Evolutionary conservation across 2,329 filamentous ascomycete genomes (phyloP).

Genomic region (Gyromitra esculenta): DNA sequence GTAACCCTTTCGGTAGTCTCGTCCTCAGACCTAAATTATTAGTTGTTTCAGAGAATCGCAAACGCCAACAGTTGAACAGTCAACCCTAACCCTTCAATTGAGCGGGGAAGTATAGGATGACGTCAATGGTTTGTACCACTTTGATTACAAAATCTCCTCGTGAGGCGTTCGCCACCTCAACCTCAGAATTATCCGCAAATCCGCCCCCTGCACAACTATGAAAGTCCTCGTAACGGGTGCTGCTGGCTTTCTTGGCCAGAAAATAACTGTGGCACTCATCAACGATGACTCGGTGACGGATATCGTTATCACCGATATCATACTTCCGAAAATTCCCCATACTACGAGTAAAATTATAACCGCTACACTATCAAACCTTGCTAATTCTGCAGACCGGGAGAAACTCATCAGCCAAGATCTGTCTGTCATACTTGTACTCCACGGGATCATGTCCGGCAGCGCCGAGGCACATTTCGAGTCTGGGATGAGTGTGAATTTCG

Average conservation of each 20-base stretch:
- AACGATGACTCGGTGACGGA: constrained; percentile 62
- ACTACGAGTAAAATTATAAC: constrained; percentile 3
- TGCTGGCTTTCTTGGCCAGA: constrained; percentile 72
- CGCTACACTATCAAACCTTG: constrained; percentile 62
- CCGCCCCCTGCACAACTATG: constrained; percentile 13
- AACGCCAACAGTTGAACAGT: not conserved
- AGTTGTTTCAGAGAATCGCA: no score
- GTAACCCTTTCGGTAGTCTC: no score
- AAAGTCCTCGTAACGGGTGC: constrained; percentile 72
- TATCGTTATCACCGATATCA: constrained; percentile 69
- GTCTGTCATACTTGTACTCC: constrained; percentile 70
- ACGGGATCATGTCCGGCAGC: constrained; percentile 74
- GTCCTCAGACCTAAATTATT: no score
- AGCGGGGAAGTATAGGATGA: not conserved
- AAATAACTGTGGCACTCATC: constrained; percentile 68
- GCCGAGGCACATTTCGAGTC: constrained; percentile 70
- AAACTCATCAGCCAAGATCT: constrained; percentile 57
- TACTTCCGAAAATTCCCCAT: constrained; percentile 61
- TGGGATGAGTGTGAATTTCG: constrained; percentile 70
- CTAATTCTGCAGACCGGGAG: constrained; percentile 59
- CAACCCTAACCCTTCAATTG: not conserved
- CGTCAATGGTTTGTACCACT: not conserved
- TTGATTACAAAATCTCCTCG: not conserved
- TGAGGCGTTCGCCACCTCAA: not conserved
- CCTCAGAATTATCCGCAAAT: constrained; percentile 15